Conservation (phyloP, 768 basidiomycete genomes). For the Pulveroboletus ravenelii region DNA sequence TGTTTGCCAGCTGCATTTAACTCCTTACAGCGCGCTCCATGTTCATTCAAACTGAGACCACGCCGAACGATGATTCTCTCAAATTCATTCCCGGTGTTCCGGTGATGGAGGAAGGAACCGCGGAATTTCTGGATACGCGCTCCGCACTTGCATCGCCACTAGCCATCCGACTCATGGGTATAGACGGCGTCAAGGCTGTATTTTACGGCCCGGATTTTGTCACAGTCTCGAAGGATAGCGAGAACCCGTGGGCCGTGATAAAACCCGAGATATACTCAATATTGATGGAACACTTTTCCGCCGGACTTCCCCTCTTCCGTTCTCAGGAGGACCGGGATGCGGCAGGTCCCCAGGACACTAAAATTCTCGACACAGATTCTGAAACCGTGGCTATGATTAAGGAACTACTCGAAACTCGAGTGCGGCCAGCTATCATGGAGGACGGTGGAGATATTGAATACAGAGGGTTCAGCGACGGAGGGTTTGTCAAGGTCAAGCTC, state of each 20-base stretch:
- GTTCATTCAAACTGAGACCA: slow-evolving; percentile 98
- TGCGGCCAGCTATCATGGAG: slow-evolving; percentile 96
- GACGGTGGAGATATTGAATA: slow-evolving; percentile 99
- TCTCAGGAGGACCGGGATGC: slow-evolving; percentile 73
- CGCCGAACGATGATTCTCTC: slow-evolving; percentile 94
- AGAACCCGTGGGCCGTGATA: slow-evolving; percentile 80
- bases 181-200: slow-evolving; percentile 82
- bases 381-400: slow-evolving; percentile 99
- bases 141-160: slow-evolving; percentile 87
- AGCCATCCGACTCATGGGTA: slow-evolving; percentile 91
- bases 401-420: slow-evolving; percentile 90
- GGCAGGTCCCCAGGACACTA: slow-evolving; percentile 90
- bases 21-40: slow-evolving; percentile 64
- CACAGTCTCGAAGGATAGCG: slow-evolving; percentile 87
- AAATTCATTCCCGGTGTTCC: slow-evolving; percentile 94
- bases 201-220: slow-evolving; percentile 99
- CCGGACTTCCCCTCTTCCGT: slow-evolving; percentile 82
- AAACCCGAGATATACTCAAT: slow-evolving; percentile 97
- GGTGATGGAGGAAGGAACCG: slow-evolving; percentile 85
- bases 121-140: slow-evolving; percentile 90
- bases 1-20: not conserved
- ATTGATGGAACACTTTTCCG: slow-evolving; percentile 96
- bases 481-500: slow-evolving; percentile 80
- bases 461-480: slow-evolving; percentile 81
- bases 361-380: slow-evolving; percentile 88